Evolutionary conservation across 2,329 filamentous ascomycete genomes (phyloP), one percentile per base, ranked within the genome.

Genomic region (Sporothrix curviconia): DNA sequence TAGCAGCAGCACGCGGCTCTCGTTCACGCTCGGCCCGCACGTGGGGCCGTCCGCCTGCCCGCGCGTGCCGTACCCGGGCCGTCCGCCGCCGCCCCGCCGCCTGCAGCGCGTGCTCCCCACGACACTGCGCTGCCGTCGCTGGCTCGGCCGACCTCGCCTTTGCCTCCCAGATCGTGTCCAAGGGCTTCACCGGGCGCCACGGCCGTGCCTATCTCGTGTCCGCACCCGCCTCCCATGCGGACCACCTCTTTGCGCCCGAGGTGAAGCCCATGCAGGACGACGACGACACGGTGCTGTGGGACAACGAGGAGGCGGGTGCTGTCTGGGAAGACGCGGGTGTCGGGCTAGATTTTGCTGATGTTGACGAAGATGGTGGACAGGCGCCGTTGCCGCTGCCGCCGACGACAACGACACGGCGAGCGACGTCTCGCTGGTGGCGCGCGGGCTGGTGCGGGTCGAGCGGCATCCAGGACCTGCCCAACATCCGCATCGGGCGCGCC

Each of bases 121-220:
- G 65, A 83, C 79, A 1, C 70, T 87, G 51, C 77, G 81, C 62
- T 87, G 84, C 70, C 72, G 74, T 34, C 73, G 70, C 51, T 87
- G 84, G n/a, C 72, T 75, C 80, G 12, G 73, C 78, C 56, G 82
- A 87, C 67, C 68, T 87, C n/a, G 83, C 82, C 17, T 82, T 82
- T 65, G 67, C 74, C 15, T 76, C 78, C 12, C 83, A 86, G 67
- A 80, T 87, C 59, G 76, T 87, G 39, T 82, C 78, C 61, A 86
- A 86, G 67, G 80, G 82, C 61, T 87, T 87, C 71, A 84, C 79
- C 0, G 84, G 84, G 17, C 81, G 83, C 19, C 78, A 85, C 67
- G 84, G 84, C 6, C 78, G 83, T 24, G 84, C 83, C 12, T 84
- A 80, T 66, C 76, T 87, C 50, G 80, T 86, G 50, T 73, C 79